Base-by-base conservation (phyloP, 371 early-diverging fungal species). In the Capillidium heterosporum region DNA sequence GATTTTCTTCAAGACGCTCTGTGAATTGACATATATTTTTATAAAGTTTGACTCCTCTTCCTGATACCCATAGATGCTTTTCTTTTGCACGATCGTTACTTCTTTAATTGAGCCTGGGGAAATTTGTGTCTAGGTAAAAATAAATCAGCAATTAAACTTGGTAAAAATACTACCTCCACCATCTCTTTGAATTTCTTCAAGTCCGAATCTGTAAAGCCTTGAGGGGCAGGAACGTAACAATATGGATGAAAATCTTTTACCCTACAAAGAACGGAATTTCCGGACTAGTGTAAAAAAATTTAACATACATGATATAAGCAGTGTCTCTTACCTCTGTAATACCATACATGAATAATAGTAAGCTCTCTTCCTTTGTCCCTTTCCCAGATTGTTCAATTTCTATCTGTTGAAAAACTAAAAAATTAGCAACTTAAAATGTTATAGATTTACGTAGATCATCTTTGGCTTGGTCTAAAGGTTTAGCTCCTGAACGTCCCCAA, bases 171-270 rank as follows among this genome's bases (percentile, higher is more conserved):
- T 1, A 23, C 53, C 27, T 43, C 70, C 4, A 93, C 65, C 43
- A 79, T 72, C 10, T 64, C 50, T 21, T 74, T 64, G 29, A 89
- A 70, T 15, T 66, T 63, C 1, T 70, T 67, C 1, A 86, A 58
- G 63, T 89, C 70, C 10, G 64, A 67, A 17, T 71, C 65, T 26
- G 71, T 71, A 56, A 92, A 86, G 5, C 85, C 84, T 24, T 63
- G 21, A 1, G 95, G 95, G 1, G 91, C 87, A 10, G 91, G 85
- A 15, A 95, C 80, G 67, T 98, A 99, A 61, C 98, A 89, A 68
- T 99, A 96, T 7, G 96, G 96, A 21, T 77, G 67, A 65, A 97
- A 99, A 1, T 89, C 91, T 21, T 77, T 76, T 1, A 98, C 94
- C 71, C 89, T 87, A 60, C 96, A 93, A 1, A 85, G 67, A 10